Conservation (phyloP, 257 asterid genomes). For the Nicotiana paniculata region DNA sequence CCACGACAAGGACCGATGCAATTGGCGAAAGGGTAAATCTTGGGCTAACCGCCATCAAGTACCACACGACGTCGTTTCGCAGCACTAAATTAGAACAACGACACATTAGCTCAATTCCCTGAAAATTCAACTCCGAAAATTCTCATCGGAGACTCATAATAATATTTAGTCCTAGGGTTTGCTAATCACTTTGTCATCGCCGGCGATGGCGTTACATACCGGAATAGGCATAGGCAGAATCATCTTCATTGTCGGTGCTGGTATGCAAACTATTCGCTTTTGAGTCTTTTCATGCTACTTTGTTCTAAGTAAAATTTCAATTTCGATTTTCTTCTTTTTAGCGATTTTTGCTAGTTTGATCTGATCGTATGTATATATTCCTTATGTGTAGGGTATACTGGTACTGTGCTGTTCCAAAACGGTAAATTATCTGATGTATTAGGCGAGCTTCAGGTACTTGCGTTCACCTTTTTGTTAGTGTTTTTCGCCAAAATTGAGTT, state of each 20-base stretch:
- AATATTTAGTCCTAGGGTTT: neutral
- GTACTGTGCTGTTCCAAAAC: constrained; percentile 27
- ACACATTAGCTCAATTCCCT: neutral
- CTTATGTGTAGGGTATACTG: constrained; percentile 24
- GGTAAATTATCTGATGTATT: constrained; percentile 35
- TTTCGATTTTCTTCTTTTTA: neutral
- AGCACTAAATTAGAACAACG: neutral
- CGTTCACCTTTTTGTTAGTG: neutral
- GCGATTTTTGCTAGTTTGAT: neutral
- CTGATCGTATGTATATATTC: neutral
- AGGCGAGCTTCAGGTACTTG: constrained; percentile 34
- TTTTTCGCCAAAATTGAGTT: neutral
- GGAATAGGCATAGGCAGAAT: constrained; percentile 14
- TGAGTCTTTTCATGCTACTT: neutral
- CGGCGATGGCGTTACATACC: constrained; percentile 11
- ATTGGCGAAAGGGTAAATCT: too few relatives aligned
- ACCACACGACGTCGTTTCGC: neutral
- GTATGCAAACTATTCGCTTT: neutral
- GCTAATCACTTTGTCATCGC: neutral
- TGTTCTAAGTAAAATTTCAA: neutral
- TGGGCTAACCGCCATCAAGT: neutral
- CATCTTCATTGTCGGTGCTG: constrained; percentile 8
- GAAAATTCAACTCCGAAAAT: neutral
- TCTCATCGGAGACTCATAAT: neutral
- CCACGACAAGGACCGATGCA: too few relatives aligned